Evolutionary conservation across 2,329 filamentous ascomycete genomes (phyloP), one percentile per base, ranked within the genome.

Genomic region (Trichoderma hamatum): DNA sequence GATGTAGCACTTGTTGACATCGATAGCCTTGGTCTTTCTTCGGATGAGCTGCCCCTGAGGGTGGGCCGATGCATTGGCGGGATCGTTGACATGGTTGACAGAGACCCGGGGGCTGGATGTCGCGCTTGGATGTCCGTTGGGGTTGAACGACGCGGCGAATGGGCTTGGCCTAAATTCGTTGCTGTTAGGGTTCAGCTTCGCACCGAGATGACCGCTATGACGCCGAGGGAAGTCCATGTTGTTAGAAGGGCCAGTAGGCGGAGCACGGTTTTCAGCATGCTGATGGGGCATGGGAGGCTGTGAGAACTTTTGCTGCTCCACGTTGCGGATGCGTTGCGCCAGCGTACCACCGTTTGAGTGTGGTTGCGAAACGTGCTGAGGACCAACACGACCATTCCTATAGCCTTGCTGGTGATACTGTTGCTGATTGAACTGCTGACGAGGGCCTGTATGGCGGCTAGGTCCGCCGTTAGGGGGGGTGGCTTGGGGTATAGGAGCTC

Each of bases 131-230:
- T 84, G 83, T 4, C 85, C 83, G 28, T 82, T 92, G 5, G 92
- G 95, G 73, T 90, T 95, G 80, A 99, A 98, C 1, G 90, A 85
- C 55, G 88, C 86, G 0, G 94, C 94, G 71, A 91, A 91, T 5
- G 92, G 90, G 74, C 91, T 96, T 21, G 95, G 96, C 72, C 91
- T 90, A 81, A 97, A 98, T 75, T 97, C 94, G 76, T 87, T 84
- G 73, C 84, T 90, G 74, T 88, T 89, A 7, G 88, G 88, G 71
- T 90, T 90, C 73, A 90, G 76, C 78, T 89, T 88, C 56, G 82
- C 83, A 4, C 82, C 81, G 74, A 87, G 81, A 63, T 86, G 86
- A 54, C 80, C 80, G 70, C 84, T 85, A 56, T 85, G 75, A 56
- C 88, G 82, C 74, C 86, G 82, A 75, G 84, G 80, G 81, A 87